These are phyloP conservation scores for Picea abies DNA, from an alignment of 83 land plant genomes.

Conservation along the genomic window DNA sequence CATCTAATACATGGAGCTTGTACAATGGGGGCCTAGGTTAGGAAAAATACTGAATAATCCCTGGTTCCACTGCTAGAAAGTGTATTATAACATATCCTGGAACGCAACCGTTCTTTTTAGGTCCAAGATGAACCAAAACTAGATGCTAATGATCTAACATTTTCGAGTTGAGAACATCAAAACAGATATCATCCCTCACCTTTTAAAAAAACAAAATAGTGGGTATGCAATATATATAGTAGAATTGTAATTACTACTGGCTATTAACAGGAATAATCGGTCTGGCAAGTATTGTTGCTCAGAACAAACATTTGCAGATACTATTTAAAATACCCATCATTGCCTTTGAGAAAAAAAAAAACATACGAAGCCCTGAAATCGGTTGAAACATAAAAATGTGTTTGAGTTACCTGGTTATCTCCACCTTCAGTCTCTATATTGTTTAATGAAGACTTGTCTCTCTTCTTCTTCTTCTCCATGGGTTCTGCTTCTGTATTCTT, in stretches of 20 bases:
- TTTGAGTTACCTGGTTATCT: constrained; percentile 11
- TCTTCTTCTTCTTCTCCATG: constrained; percentile 20
- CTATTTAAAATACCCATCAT: no score
- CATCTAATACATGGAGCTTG: no score
- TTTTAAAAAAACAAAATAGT: neutral
- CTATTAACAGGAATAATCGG: neutral
- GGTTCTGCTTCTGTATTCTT: neutral
- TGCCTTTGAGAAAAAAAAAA: neutral
- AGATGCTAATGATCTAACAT: no score
- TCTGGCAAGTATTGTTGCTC: neutral
- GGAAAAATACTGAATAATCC: no score
- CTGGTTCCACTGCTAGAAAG: no score
- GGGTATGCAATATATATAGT: neutral
- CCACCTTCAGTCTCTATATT: constrained; percentile 10
- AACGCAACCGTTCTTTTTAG: no score
- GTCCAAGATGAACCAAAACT: no score
- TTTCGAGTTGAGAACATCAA: no score
- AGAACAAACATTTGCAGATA: no score
- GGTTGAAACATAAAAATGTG: neutral
- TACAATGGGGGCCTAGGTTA: no score
- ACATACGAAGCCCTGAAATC: neutral
- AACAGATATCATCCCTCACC: no score
- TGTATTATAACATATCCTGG: no score
- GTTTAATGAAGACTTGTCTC: constrained; percentile 17
- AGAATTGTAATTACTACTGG: neutral